Evolutionary conservation across 805 yeast genomes (phyloP).

Genomic region (Dipodascopsis uninucleata): DNA sequence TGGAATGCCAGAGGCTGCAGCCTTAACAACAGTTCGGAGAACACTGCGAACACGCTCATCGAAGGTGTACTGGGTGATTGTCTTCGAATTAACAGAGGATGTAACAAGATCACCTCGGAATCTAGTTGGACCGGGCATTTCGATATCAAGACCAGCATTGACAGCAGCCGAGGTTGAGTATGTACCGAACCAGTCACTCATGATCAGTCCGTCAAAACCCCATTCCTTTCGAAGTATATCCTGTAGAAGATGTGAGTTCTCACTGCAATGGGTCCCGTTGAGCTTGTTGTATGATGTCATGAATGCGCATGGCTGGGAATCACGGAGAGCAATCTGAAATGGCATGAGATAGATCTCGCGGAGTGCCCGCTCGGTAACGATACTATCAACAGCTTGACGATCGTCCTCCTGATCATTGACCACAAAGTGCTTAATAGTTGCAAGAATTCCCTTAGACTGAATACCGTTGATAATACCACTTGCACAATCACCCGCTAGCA

Average conservation of each 20-base stretch:
- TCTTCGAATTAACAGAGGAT: conserved; percentile 44
- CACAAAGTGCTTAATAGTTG: conserved; percentile 60
- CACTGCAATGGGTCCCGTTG: conserved; percentile 57
- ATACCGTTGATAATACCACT: conserved; percentile 53
- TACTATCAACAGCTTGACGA: conserved; percentile 47
- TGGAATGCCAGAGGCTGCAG: conserved; percentile 44
- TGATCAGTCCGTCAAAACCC: conserved; percentile 52
- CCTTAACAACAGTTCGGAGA: conserved; percentile 45
- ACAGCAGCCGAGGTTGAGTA: conserved; percentile 48
- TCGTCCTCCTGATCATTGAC: conserved; percentile 62
- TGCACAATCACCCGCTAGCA: conserved; percentile 46
- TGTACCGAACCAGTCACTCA: conserved; percentile 66
- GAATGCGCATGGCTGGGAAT: conserved; percentile 50
- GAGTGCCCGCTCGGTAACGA: conserved; percentile 56
- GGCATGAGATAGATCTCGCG: conserved; percentile 64
- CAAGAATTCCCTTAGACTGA: conserved; percentile 48
- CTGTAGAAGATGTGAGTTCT: conserved; percentile 43
- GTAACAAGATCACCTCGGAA: conserved; percentile 43
- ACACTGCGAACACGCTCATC: conserved; percentile 48
- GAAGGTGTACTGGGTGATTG: conserved; percentile 41
- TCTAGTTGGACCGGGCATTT: conserved; percentile 62
- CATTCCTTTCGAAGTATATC: conserved; percentile 54
- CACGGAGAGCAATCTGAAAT: conserved; percentile 55
- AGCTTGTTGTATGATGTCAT: conserved; percentile 65
- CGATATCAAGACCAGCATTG: conserved; percentile 57